Conservation (phyloP, 1,139 yeast genomes). For the Pichia sp. region DNA sequence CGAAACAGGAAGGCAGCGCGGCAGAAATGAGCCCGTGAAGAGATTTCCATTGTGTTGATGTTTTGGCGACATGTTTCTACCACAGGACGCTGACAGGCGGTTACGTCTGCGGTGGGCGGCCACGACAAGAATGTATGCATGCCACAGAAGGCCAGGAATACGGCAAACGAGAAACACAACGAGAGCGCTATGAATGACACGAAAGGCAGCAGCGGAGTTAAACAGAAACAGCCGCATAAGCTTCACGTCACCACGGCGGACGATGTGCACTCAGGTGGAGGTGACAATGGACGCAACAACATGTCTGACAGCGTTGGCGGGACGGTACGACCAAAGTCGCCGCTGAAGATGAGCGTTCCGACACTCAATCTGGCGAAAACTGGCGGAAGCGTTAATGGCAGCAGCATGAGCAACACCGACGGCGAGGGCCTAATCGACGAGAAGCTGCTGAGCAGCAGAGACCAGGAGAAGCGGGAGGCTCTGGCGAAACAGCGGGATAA, state of each 20-base stretch:
- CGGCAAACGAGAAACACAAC: too few species aligned
- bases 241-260: neutral
- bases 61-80: too few species aligned
- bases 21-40: neutral
- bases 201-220: neutral
- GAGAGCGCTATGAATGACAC: neutral
- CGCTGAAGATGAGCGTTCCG: neutral
- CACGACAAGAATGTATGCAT: neutral
- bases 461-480: slow-evolving; percentile 9
- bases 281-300: neutral
- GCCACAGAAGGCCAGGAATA: too few species aligned
- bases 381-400: slow-evolving; percentile 9
- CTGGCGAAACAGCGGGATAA: slow-evolving; percentile 12
- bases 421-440: neutral
- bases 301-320: neutral
- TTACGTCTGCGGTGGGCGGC: too few species aligned
- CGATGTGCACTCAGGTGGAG: neutral
- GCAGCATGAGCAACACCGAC: slow-evolving; percentile 2
- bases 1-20: neutral
- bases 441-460: slow-evolving; percentile 5
- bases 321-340: neutral
- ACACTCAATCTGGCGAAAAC: neutral
- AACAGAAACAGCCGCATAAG: too few species aligned
- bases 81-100: too few species aligned
- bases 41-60: too few species aligned